These are phyloP conservation scores for Alnus glutinosa DNA, from an alignment of 306 rosid species.

Conservation along the genomic window DNA sequence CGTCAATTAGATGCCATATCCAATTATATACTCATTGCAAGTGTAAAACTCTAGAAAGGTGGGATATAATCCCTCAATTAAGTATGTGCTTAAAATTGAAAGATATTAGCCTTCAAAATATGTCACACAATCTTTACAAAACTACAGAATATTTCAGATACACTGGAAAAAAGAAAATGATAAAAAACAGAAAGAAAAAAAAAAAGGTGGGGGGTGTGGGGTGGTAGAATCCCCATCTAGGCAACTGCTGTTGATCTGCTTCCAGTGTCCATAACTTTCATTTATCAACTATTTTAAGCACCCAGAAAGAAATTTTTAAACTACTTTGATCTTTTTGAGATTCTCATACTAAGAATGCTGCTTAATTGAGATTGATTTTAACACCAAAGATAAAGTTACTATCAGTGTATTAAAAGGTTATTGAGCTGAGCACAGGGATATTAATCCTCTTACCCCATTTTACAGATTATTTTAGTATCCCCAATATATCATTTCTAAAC, in stretches of 20 bases:
- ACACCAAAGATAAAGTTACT: not conserved
- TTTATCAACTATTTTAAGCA: not conserved
- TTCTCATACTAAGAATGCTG: not conserved
- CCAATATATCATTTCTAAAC: not conserved
- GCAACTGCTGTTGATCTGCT: not conserved
- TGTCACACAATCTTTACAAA: not conserved
- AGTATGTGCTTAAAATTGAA: not conserved
- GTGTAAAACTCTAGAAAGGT: not conserved
- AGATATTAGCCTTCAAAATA: not conserved
- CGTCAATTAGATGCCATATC: not conserved
- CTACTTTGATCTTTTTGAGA: not conserved
- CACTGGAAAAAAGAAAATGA: no score
- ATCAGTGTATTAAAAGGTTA: not conserved
- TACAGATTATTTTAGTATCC: not conserved
- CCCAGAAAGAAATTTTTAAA: not conserved
- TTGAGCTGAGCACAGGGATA: not conserved
- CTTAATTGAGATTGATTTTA: not conserved
- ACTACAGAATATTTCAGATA: not conserved
- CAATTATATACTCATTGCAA: not conserved
- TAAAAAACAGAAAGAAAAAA: no score
- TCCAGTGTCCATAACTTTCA: not conserved
- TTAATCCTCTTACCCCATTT: not conserved
- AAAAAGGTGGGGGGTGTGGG: no score
- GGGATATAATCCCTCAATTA: not conserved
- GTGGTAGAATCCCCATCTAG: not conserved